Evolutionary conservation across 73 alveolate species (phyloP), one percentile per base, ranked within the genome.

Genomic region (Stentor roeselii): DNA sequence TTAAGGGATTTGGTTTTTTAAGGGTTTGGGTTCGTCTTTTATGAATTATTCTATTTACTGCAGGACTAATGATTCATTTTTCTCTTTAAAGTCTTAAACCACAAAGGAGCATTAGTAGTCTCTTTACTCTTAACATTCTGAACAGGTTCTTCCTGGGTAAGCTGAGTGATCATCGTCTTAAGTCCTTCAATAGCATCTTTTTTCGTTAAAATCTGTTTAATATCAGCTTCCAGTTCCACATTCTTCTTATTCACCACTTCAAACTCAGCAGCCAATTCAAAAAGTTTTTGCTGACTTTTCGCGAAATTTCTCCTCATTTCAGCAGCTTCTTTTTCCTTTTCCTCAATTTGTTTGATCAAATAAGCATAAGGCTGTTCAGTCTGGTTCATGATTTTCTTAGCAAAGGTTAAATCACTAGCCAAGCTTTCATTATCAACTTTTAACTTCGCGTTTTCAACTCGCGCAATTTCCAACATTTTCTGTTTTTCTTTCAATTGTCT

Each of bases 401-500:
- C 84, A 59, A 87, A 90, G 32, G 90, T 97, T 3, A 94, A 38
- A 75, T 92, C 61, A 34, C 91, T 60, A 83, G 89, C 87, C 32
- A 89, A 86, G 82, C 90, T 59, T 75, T 89, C 90, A 1, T 86
- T 50, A 42, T 93, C 97, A 35, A 75, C 90, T 21, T 84, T 88
- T 3, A 74, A n/a, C 78, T 86, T 86, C 38, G 92, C 93, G 11
- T 92, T 60, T 84, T 91, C 85, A 31, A 60, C 84, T 75, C 85
- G 82, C 0, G 91, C 80, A 3, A 75, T 67, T 61, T 95, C 98
- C 36, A 86, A 83, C 75, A 90, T 96, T 78, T 86, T 93, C 60
- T 92, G 88, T 61, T 95, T 95, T 3, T 92, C 85, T 84, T 93
- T 89, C 0, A 95, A 87, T 75, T 96, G 80, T 75, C 90, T 90